Percentiles rank a stretch among this genome's conserved stretches.
Evolutionary conservation across 1,139 yeast genomes (phyloP).

Genomic region (Yamadazyma taylorii): DNA sequence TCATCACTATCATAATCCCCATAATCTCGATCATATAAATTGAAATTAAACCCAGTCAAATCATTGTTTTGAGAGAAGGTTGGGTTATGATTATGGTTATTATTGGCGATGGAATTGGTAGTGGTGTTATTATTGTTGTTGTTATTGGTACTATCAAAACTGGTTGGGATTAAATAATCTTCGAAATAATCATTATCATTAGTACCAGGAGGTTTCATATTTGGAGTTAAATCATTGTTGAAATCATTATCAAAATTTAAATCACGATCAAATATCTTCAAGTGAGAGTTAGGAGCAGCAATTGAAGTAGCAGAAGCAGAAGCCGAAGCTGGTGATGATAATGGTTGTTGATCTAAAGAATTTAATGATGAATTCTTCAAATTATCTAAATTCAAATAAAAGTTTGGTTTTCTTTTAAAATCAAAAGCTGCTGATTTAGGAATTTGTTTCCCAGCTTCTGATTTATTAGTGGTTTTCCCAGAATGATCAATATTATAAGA

Average conservation of each 20-base stretch:
- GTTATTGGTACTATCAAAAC: constrained; percentile 9
- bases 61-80: too few species aligned
- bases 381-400: constrained; percentile 15
- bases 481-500: constrained; percentile 11
- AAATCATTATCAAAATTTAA: constrained; percentile 14
- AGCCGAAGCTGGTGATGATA: background rate
- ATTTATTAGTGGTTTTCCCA: background rate
- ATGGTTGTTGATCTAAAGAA: constrained; percentile 7
- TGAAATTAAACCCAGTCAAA: constrained; percentile 24
- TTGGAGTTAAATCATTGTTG: constrained; percentile 31
- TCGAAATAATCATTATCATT: constrained; percentile 37
- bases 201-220: constrained; percentile 43
- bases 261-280: constrained; percentile 15
- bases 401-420: constrained; percentile 16
- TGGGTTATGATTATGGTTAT: constrained; percentile 9
- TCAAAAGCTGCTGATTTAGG: constrained; percentile 10
- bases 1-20: constrained; percentile 1
- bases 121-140: background rate
- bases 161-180: constrained; percentile 13
- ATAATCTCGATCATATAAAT: constrained; percentile 16
- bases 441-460: background rate
- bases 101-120: constrained; percentile 1
- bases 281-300: constrained; percentile 3
- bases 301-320: background rate
- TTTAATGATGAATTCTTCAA: constrained; percentile 10